Evolutionary conservation across 177 flowering plant species (phyloP), one percentile per base, ranked within the genome.

Genomic region (Telopea speciosissima): DNA sequence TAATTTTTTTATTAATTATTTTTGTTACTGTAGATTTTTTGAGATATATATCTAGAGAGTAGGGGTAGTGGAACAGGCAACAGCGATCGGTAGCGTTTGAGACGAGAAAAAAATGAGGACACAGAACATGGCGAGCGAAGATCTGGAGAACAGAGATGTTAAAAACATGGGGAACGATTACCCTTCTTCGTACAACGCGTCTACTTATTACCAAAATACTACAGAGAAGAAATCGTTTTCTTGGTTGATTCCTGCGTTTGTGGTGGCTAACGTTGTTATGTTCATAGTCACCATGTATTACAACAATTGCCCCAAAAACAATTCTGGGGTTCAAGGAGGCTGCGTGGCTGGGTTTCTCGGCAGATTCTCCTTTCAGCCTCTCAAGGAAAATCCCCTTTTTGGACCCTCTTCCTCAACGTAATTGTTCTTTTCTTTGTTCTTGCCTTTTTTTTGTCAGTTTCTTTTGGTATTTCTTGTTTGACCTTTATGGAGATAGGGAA

Each of bases 401-500:
- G 94, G 94, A 31, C 91, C 97, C 28, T 89, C 94, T 78, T 81
- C 94, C 54, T 23, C 69, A 8, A 82, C 94, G 94, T 91, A 82
- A 81, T 60, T 49, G n/a, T 19, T 71, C 67, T 54, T 71, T 14
- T 62, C 49, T 62, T 42, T n/a, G n/a, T 68, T 67, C 61, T 9
- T 45, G n/a, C 0, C 19, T 42, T 21, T 44, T 40, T 52, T 21
- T 49, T 25, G 19, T 33, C 13, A 2, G 19, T 36, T 72, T 62
- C 45, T n/a, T 13, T 7, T 69, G 24, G 61, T 36, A 36, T 61
- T 9, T n/a, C n/a, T 42, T 28, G 31, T 28, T 28, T 28, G 3
- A 28, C 31, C 31, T 28, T 28, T 28, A 28, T 28, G 31, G 31
- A 4, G 2, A 28, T 28, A 4, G 4, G 31, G 31, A 28, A 28